Evolutionary conservation across 805 yeast genomes (phyloP).

Genomic region (Yueomyces sp.): DNA sequence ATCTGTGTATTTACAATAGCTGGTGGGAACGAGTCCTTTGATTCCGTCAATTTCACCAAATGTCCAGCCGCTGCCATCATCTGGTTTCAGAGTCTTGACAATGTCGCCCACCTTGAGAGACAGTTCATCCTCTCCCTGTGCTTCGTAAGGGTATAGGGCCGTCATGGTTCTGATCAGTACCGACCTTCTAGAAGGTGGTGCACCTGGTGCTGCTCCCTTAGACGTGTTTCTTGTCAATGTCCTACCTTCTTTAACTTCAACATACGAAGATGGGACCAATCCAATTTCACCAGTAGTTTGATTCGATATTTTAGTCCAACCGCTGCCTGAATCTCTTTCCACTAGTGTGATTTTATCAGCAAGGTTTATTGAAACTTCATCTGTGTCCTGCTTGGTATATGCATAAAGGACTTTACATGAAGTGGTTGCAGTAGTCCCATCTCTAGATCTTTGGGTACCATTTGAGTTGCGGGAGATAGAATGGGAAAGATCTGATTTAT

Average conservation of each 20-base stretch:
- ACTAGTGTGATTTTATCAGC: constrained; percentile 51
- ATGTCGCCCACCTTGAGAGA: constrained; percentile 60
- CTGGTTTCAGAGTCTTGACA: constrained; percentile 52
- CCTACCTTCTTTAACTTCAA: constrained; percentile 31
- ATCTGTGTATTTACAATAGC: constrained; percentile 37
- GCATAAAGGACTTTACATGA: constrained; percentile 44
- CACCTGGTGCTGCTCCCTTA: constrained; percentile 55
- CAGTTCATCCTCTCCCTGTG: constrained; percentile 73
- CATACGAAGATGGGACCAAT: constrained; percentile 73
- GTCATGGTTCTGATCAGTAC: constrained; percentile 32
- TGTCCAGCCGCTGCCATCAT: constrained; percentile 89
- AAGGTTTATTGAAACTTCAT: constrained; percentile 49
- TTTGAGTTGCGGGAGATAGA: neutral
- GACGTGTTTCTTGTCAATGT: neutral
- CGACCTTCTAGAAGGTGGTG: constrained; percentile 56
- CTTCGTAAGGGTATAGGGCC: constrained; percentile 63
- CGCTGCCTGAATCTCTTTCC: constrained; percentile 74
- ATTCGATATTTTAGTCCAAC: constrained; percentile 72
- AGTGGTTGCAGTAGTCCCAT: neutral
- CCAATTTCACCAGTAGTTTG: constrained; percentile 42
- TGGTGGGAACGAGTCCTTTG: constrained; percentile 65
- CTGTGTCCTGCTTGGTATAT: constrained; percentile 58
- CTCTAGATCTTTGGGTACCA: neutral
- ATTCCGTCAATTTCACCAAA: constrained; percentile 65
- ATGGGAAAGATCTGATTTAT: neutral